These are phyloP conservation scores for Hypomyces perniciosus DNA, from an alignment of 2,329 filamentous ascomycete genomes.

Conservation along the genomic window DNA sequence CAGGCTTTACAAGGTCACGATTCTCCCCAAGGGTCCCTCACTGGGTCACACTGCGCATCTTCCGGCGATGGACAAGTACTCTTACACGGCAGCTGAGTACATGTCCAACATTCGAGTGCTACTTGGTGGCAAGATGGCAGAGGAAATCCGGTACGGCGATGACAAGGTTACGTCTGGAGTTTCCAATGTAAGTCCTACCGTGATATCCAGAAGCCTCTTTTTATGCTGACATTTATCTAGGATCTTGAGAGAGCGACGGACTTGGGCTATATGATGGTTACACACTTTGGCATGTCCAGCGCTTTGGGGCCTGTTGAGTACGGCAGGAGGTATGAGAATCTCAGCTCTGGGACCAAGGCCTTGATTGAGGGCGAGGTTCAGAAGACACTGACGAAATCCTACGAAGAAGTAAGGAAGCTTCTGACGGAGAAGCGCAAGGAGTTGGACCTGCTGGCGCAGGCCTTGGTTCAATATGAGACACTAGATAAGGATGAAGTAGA, in stretches of 20 bases:
- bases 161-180: conserved; percentile 89
- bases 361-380: conserved; percentile 86
- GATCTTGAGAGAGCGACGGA: conserved; percentile 80
- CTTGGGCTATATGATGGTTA: conserved; percentile 82
- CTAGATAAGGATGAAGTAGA: conserved; percentile 84
- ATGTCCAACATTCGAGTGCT: conserved; percentile 71
- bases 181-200: conserved; percentile 54
- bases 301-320: conserved; percentile 88
- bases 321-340: conserved; percentile 66
- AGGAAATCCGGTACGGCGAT: conserved; percentile 87
- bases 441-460: conserved; percentile 80
- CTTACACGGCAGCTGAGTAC: conserved; percentile 78
- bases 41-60: conserved; percentile 84
- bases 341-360: conserved; percentile 81
- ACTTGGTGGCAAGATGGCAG: conserved; percentile 82
- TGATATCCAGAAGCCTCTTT: background rate
- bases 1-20: conserved; percentile 93
- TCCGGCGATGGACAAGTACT: conserved; percentile 89
- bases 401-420: conserved; percentile 65
- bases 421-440: conserved; percentile 72
- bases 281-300: conserved; percentile 81
- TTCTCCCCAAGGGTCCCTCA: conserved; percentile 81
- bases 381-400: conserved; percentile 73
- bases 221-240: conserved; percentile 37
- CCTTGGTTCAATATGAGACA: conserved; percentile 90